These are phyloP conservation scores for Raffaelea ambrosiae DNA, from an alignment of 2,329 filamentous ascomycete species.

Conservation along the genomic window DNA sequence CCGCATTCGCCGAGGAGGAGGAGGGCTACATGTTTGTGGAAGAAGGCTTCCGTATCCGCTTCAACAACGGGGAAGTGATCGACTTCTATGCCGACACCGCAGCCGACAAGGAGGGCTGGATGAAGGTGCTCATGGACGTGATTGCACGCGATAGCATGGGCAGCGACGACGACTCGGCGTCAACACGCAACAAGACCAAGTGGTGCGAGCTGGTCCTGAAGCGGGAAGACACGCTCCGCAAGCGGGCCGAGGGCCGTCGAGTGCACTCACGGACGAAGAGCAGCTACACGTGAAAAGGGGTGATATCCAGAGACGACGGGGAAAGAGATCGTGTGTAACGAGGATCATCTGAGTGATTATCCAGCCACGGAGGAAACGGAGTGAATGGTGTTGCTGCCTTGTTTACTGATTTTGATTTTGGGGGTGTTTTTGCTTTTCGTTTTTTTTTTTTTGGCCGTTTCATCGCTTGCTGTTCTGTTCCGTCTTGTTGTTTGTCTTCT, in stretches of 20 bases:
- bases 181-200: constrained; percentile 39
- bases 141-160: constrained; percentile 42
- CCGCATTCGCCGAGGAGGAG: constrained; percentile 94
- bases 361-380: not conserved
- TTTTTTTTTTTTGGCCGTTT: constrained; percentile 11
- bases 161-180: constrained; percentile 34
- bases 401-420: constrained; percentile 1
- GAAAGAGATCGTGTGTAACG: constrained; percentile 3
- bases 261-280: constrained; percentile 52
- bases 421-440: constrained; percentile 4
- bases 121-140: constrained; percentile 73
- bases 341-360: no score
- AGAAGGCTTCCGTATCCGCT: constrained; percentile 96
- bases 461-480: constrained; percentile 9
- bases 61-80: constrained; percentile 96
- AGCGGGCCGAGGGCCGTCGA: constrained; percentile 41
- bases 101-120: constrained; percentile 87
- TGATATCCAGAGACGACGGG: constrained; percentile 3
- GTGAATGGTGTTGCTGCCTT: constrained; percentile 5
- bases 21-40: constrained; percentile 99
- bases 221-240: constrained; percentile 51
- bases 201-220: constrained; percentile 63
- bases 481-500: constrained; percentile 9
- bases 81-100: constrained; percentile 94
- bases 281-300: constrained; percentile 35